Base-by-base conservation (phyloP, 257 asterid genomes). In the Echium plantagineum region DNA sequence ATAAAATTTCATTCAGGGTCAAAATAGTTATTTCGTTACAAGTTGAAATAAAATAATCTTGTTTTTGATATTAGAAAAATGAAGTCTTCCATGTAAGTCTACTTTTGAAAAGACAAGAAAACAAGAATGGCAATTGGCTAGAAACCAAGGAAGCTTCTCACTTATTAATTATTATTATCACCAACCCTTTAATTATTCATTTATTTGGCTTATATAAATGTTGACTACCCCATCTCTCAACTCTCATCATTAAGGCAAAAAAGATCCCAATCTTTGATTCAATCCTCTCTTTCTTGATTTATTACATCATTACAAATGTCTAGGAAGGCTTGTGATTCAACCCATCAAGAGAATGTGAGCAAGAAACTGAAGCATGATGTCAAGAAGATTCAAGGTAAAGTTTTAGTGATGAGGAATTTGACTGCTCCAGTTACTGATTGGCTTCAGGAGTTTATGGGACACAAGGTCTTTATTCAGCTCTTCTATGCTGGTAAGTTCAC, bases 391-490 rank as follows among this genome's bases (percentile, higher is more conserved):
- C 74, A 57, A 53, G 97, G 97, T 48, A 75, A 28, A n/a, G 89
- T 80, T 21, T 85, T 83, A 17, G 68, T 89, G 74, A 76, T 75
- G 49, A 42, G 17, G 82, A 85, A 83, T 48, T 21, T 77, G 3
- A 64, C 49, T 9, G 83, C 85, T 9, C 72, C 90, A 0, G 63
- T 70, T 16, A 16, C 70, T 66, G 94, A 86, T 59, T 72, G 78
- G 15, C 1, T 77, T 6, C 82, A 78, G 54, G 97, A 89, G 48
- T 9, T 84, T 7, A 49, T 63, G 21, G 88, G 94, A 0, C 70
- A 66, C 51, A 86, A 74, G 77, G 89, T 89, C 0, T 72, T 75
- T 26, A 55, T 89, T 58, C 81, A 81, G 68, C 94, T 89, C 67
- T 62, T 89, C 53, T 71, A 74, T 62, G 55, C 74, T 9, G 77